Evolutionary conservation across 371 early-diverging fungal genomes (phyloP).

Genomic region (Apophysomyces trapeziformis): DNA sequence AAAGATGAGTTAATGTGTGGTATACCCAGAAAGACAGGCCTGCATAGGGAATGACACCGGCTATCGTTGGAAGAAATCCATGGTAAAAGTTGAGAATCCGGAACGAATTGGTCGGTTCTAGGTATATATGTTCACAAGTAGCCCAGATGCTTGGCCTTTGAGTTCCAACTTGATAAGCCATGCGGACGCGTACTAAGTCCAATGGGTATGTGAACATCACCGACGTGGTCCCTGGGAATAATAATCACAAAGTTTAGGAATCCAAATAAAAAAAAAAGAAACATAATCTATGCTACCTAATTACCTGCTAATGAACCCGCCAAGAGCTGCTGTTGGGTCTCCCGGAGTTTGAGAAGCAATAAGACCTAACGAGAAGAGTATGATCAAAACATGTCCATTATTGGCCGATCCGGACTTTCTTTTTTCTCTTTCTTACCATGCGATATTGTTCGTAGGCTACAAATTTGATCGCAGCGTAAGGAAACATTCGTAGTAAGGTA

Average conservation of each 20-base stretch:
- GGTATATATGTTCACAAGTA: slow-evolving; percentile 44
- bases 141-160: slow-evolving; percentile 24
- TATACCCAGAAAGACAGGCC: slow-evolving; percentile 85
- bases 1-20: slow-evolving; percentile 60
- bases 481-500: slow-evolving; percentile 87
- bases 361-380: not conserved
- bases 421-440: slow-evolving; percentile 31
- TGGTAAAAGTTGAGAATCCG: slow-evolving; percentile 80
- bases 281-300: not conserved
- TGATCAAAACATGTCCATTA: not conserved
- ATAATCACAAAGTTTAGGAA: not conserved
- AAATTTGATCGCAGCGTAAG: slow-evolving; percentile 93
- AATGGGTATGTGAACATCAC: slow-evolving; percentile 89
- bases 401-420: not conserved
- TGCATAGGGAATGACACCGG: slow-evolving; percentile 93
- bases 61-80: slow-evolving; percentile 82
- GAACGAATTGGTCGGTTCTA: slow-evolving; percentile 34
- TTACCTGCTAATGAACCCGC: slow-evolving; percentile 80
- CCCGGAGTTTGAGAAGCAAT: not conserved
- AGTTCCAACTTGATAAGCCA: slow-evolving; percentile 77
- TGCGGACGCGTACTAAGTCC: slow-evolving; percentile 85
- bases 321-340: slow-evolving; percentile 49
- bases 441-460: slow-evolving; percentile 86
- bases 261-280: slow-evolving; percentile 13
- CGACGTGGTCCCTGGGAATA: slow-evolving; percentile 71